Conservation (phyloP, 1,139 yeast genomes). For the Scheffersomyces segobiensis region DNA sequence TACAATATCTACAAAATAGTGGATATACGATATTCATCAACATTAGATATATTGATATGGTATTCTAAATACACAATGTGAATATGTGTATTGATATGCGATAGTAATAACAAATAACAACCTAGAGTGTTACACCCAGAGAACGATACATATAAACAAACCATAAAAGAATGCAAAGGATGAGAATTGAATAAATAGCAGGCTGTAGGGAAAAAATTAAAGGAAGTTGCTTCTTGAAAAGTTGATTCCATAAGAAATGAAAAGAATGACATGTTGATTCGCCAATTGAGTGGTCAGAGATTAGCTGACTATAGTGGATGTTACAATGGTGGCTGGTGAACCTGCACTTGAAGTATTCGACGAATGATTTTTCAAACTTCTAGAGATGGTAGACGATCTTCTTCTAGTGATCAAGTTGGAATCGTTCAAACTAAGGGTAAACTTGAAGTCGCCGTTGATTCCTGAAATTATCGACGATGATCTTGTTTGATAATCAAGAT, state of each 20-base stretch:
- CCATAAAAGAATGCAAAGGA: constrained; percentile 1
- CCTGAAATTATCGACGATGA: constrained; percentile 46
- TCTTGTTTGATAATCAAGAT: constrained; percentile 36
- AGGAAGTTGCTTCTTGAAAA: background rate
- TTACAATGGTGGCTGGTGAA: background rate
- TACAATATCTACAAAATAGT: background rate
- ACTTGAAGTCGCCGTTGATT: constrained; percentile 41
- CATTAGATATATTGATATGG: background rate
- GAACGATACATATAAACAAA: constrained; percentile 2
- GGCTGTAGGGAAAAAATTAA: background rate
- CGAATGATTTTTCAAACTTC: constrained; percentile 10
- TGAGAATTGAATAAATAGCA: background rate
- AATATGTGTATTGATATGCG: background rate
- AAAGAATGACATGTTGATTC: background rate
- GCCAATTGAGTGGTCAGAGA: constrained; percentile 1
- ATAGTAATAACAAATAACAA: background rate
- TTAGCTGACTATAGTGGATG: background rate
- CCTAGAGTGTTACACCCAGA: background rate
- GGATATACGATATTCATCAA: background rate
- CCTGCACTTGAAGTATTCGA: constrained; percentile 5
- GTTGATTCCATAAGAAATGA: background rate
- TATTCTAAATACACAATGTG: background rate
- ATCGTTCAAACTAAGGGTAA: constrained; percentile 45
- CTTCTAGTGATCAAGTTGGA: constrained; percentile 43
- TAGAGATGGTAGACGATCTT: constrained; percentile 18